Conservation (phyloP, 768 basidiomycete genomes). For the Boletus bicolor region DNA sequence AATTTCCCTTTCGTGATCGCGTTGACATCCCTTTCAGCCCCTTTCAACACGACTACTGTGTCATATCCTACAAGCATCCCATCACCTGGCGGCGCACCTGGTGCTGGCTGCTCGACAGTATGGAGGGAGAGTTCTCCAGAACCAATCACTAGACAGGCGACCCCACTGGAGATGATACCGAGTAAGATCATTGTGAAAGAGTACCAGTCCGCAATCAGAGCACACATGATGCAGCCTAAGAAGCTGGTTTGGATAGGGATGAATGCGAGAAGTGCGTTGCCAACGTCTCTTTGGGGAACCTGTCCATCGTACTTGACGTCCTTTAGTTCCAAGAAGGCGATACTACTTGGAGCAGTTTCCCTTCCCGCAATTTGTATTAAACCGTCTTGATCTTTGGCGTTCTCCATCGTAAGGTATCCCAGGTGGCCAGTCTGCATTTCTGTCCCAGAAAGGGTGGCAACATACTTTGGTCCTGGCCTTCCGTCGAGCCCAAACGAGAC, state of each 20-base stretch:
- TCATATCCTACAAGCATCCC: constrained; percentile 27
- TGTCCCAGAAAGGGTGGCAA: constrained; percentile 28
- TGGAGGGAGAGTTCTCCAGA: constrained; percentile 25
- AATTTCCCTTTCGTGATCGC: constrained; percentile 33
- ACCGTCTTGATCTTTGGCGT: constrained; percentile 1
- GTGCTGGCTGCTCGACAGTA: constrained; percentile 19
- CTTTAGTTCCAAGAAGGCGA: constrained; percentile 23
- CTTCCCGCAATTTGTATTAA: constrained; percentile 4
- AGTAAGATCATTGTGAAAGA: constrained; percentile 32
- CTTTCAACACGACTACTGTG: constrained; percentile 31
- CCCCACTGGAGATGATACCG: constrained; percentile 33
- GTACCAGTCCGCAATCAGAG: constrained; percentile 29
- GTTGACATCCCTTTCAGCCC: constrained; percentile 31
- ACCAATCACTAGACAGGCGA: constrained; percentile 29
- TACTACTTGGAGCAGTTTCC: constrained; percentile 15
- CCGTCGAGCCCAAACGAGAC: constrained; percentile 31
- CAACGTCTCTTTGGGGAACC: not conserved
- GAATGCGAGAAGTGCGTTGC: constrained; percentile 17
- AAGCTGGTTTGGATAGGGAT: constrained; percentile 27
- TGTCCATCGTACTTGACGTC: constrained; percentile 20
- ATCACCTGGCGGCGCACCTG: constrained; percentile 29
- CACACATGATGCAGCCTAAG: constrained; percentile 24
- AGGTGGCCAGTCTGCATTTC: constrained; percentile 30
- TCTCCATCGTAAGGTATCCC: constrained; percentile 26
- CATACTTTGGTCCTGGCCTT: constrained; percentile 25